Base-by-base conservation (phyloP, 371 early-diverging fungal genomes). In the Zopfochytrium polystomum region DNA sequence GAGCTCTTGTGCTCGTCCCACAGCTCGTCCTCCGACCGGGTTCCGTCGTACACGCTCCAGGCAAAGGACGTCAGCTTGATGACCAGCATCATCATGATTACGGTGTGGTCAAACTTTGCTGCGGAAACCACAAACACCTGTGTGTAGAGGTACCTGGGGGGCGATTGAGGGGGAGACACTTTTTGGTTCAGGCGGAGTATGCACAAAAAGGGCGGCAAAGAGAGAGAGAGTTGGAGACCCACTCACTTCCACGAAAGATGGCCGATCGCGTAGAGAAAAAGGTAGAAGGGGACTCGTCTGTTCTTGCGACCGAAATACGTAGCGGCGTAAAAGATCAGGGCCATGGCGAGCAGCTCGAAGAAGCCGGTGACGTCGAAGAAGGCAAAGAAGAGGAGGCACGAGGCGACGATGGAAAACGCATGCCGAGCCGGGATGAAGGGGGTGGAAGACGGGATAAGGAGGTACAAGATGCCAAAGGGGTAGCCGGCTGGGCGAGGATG, bases 21-120 rank as follows among this genome's bases (percentile, higher is more conserved):
- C 55, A 83, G 64, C 25, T 76, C 70, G 77, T 57, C 33, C 0
- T 61, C 59, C 13, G 62, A 56, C 42, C 59, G 49, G 3, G 66
- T 67, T 11, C 89, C 90, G 67, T 93, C 94, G 58, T 80, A 70
- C 4, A 92, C 85, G 55, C 85, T 86, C 75, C 87, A 95, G 0
- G 92, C 95, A 75, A 90, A 90, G 5, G 89, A 85, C 9, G 91
- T 86, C 47, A 91, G 65, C 70, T 94, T 94, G 65, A 94, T 90
- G 6, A 89, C 88, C 47, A 90, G 72, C 29, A 96, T 81, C 96
- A 96, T 96, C 71, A 91, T 83, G 1, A 91, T 86, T 11, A 91
- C 92, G 4, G 95, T 90, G 57, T 87, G 81, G 75, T 96, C 95
- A 53, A 90, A 79, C 30, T 70, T 64, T 27, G 76, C 81, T 59